Evolutionary conservation across 805 yeast genomes (phyloP).

Genomic region (Candida loeiensis): DNA sequence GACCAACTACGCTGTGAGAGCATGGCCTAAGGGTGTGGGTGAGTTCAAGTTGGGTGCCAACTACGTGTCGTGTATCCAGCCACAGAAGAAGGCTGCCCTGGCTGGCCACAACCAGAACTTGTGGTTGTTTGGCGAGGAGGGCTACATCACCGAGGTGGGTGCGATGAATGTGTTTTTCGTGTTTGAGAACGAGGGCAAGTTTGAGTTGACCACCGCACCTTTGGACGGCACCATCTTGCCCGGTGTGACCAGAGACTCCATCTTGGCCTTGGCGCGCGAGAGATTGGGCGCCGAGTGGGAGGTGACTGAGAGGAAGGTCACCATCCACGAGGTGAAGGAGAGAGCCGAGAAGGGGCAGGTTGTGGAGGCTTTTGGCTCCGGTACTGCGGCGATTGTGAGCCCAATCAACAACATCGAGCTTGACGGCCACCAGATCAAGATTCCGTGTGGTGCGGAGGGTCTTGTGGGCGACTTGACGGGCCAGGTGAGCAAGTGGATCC

Average conservation of each 20-base stretch:
- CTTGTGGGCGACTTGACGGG: constrained; percentile 79
- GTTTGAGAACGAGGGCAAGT: constrained; percentile 75
- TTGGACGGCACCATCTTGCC: constrained; percentile 94
- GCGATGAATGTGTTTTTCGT: constrained; percentile 94
- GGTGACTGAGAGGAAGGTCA: constrained; percentile 75
- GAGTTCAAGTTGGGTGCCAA: constrained; percentile 95
- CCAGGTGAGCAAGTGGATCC: constrained; percentile 78
- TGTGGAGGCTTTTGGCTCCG: constrained; percentile 93
- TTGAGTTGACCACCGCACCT: constrained; percentile 93
- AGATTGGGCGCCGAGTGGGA: constrained; percentile 77
- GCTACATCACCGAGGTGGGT: constrained; percentile 89
- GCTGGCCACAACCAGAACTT: constrained; percentile 93
- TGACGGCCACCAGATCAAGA: constrained; percentile 64
- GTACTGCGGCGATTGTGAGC: constrained; percentile 95
- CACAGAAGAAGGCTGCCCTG: constrained; percentile 83
- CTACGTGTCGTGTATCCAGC: constrained; percentile 92
- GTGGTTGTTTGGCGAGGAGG: constrained; percentile 92
- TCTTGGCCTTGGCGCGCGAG: constrained; percentile 70
- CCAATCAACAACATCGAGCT: constrained; percentile 88
- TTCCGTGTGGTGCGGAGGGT: constrained; percentile 70
- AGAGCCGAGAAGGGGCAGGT: constrained; percentile 75
- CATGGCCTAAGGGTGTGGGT: constrained; percentile 99
- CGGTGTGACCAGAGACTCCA: constrained; percentile 96
- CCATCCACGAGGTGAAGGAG: constrained; percentile 77
- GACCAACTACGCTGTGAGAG: constrained; percentile 92